phyloP scores from a whole-genome alignment of 495 filamentous ascomycete species.

The Tuber calosporum region DNA sequence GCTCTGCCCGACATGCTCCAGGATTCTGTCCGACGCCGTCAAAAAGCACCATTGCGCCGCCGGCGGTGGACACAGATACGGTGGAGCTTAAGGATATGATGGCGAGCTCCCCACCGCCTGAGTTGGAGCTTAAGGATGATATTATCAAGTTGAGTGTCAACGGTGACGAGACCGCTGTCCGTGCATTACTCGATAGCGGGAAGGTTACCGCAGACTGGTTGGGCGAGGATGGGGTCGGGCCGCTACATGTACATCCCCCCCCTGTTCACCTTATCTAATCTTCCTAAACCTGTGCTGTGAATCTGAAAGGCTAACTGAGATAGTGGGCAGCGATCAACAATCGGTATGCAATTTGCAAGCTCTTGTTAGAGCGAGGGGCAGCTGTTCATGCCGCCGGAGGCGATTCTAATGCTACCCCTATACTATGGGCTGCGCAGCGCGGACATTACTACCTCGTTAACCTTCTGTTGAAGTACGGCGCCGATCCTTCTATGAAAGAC shows the following conservation, averaged over 20 bases:
- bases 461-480: conserved; percentile 75
- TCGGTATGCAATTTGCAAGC: conserved; percentile 91
- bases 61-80: conserved; percentile 37
- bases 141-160: conserved; percentile 91
- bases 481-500: conserved; percentile 81
- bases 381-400: conserved; percentile 92
- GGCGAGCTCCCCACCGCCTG: conserved; percentile 41
- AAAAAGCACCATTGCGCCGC: conserved; percentile 39
- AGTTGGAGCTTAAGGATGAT: conserved; percentile 58
- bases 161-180: conserved; percentile 78
- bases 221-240: conserved; percentile 88
- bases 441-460: conserved; percentile 64
- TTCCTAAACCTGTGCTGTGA: background rate
- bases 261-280: background rate
- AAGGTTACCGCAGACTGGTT: conserved; percentile 71
- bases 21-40: conserved; percentile 31
- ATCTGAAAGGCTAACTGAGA: conserved; percentile 7
- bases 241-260: conserved; percentile 66
- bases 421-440: conserved; percentile 92
- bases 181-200: conserved; percentile 75
- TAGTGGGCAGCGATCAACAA: conserved; percentile 99
- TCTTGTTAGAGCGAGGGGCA: conserved; percentile 80
- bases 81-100: conserved; percentile 65
- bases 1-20: conserved; percentile 31
- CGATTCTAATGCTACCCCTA: conserved; percentile 83